A percentile compares a stretch with the other conserved stretches of the same genome.
Conservation (phyloP, 2,329 filamentous ascomycete species). For the Didymella pomorum region DNA sequence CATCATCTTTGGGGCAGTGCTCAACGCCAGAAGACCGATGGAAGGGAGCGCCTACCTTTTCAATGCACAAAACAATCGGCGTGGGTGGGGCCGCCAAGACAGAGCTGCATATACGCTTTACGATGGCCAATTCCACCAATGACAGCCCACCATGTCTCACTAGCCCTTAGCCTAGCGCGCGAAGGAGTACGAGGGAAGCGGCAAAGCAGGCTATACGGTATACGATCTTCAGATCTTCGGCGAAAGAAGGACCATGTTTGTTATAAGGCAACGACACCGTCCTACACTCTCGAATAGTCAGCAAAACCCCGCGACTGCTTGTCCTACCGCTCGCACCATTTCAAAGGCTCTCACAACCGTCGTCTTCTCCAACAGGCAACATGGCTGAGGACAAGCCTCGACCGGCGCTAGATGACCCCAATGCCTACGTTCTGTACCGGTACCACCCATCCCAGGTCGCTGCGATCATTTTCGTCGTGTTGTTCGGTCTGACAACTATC, state of each 20-base stretch:
- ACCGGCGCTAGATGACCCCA: constrained; percentile 28
- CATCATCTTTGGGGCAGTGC: background rate
- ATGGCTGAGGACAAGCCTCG: constrained; percentile 14
- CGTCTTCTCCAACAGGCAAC: background rate
- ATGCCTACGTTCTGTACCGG: constrained; percentile 29
- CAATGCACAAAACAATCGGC: background rate
- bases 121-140: constrained; percentile 5
- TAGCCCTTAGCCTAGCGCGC: background rate
- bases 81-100: background rate
- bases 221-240: constrained; percentile 1
- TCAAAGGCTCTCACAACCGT: background rate
- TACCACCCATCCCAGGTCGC: constrained; percentile 57
- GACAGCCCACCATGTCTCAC: background rate
- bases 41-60: background rate
- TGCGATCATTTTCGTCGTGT: constrained; percentile 57
- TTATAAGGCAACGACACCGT: constrained; percentile 3
- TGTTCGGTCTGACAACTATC: constrained; percentile 55
- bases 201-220: constrained; percentile 5
- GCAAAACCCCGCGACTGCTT: background rate
- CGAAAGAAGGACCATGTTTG: background rate
- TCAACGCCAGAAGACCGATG: background rate
- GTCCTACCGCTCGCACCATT: background rate
- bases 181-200: background rate
- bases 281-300: background rate
- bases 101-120: constrained; percentile 17